Evolutionary conservation across 2,329 filamentous ascomycete species (phyloP), one percentile per base, ranked within the genome.

Genomic region (Trichoderma arundinaceum): DNA sequence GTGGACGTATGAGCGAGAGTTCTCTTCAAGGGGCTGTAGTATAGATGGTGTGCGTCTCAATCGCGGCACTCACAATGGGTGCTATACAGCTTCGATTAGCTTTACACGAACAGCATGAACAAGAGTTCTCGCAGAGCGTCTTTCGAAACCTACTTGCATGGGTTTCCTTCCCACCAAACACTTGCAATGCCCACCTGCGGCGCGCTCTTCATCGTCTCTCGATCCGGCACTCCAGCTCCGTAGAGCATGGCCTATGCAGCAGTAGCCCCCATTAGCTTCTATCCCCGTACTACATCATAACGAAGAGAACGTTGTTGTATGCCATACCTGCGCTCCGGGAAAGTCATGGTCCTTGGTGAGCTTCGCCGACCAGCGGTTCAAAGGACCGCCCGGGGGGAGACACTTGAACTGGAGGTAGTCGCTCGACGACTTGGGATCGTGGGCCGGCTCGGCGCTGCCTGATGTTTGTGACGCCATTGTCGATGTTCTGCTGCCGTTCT

Each of bases 91-190:
- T n/a, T 10, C 4, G 3, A 19, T 67, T 54, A 65, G 60, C 15
- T 41, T 52, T 7, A 12, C 9, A 10, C 9, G n/a, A 33, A 59
- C 3, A n/a, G 13, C 22, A 57, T 15, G n/a, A 19, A 1, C 4
- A n/a, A 13, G 2, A 17, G 9, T 5, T 10, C 8, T 10, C 10
- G 7, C 9, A 32, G 13, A 22, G 2, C 1, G 1, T 10, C 32
- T 7, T 38, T 17, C n/a, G 0, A 39, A 15, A 84, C 89, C 80
- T 78, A 92, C 89, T 97, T 97, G 87, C 94, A 97, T 43, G 94
- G 92, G 76, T 97, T 97, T 33, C 94, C 94, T 79, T 97, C 93
- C 94, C 94, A 98, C 94, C 94, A 97, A 4, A 97, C 92, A 5
- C 91, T 93, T 7, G 93, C 90, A 74, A 97, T 88, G 66, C 94